phyloP scores from a whole-genome alignment of 129 eudicot species.

The Rutidosis leptorrhynchoides region DNA sequence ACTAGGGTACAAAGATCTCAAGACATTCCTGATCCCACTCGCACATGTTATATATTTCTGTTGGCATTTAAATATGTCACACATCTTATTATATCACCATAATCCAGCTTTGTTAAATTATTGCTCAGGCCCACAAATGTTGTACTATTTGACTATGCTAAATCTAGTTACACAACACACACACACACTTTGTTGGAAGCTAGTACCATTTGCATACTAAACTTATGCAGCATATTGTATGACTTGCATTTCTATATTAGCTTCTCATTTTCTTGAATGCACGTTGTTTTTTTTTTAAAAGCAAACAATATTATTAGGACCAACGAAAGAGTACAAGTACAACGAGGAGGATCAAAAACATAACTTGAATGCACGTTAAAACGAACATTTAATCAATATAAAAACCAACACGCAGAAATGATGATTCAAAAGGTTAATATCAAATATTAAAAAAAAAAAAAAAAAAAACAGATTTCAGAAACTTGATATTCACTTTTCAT shows the following conservation, averaged over 20 bases:
- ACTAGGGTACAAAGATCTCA: conserved; percentile 21
- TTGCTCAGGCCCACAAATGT: background rate
- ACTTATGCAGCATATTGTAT: background rate
- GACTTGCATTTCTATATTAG: background rate
- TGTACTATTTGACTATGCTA: conserved; percentile 2
- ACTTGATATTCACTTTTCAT: conserved; percentile 32
- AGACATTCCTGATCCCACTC: conserved; percentile 41
- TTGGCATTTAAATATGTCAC: conserved; percentile 12
- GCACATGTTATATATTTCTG: conserved; percentile 21
- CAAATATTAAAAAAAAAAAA: too few species aligned
- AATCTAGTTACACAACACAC: background rate
- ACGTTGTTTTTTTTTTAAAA: too few species aligned
- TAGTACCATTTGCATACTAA: background rate
- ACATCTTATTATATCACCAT: background rate
- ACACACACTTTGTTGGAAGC: background rate
- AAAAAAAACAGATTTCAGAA: conserved; percentile 2
- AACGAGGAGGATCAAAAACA: too few species aligned
- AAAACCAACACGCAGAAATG: too few species aligned
- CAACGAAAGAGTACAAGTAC: too few species aligned
- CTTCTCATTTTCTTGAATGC: background rate
- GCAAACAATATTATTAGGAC: too few species aligned
- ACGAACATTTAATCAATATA: too few species aligned
- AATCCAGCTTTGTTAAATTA: conserved; percentile 3
- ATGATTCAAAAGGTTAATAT: too few species aligned
- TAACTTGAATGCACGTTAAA: too few species aligned